Base-by-base conservation (phyloP, 345 rosid genomes). In the Bretschneidera sinensis region DNA sequence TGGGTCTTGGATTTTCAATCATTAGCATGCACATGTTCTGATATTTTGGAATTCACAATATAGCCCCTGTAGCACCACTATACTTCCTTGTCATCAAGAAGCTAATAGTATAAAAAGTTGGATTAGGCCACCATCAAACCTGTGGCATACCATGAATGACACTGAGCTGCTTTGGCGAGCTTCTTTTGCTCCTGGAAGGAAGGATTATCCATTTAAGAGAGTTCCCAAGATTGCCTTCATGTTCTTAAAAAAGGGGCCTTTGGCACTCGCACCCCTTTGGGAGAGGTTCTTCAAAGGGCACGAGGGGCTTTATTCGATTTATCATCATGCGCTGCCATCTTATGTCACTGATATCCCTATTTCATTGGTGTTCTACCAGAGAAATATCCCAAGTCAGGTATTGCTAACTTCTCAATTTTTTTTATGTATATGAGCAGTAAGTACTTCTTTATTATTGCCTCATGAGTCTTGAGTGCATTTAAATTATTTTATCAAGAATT, bases 301-400 rank as follows among this genome's bases (percentile, higher is more conserved):
- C 43, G 73, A 86, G 59, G 85, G 75, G 72, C 78, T 63, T 50
- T 94, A 71, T 65, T 83, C 96, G 0, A 77, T 88, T 51, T 90
- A 94, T 77, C 69, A 90, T 67, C 99, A 94, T 64, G 60, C 95
- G 0, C 49, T 76, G 63, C 99, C 99, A 4, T 52, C 81, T 48
- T 90, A 88, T 73, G 74, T 11, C 57, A 70, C 72, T 0, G 74
- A 76, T 58, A 79, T 76, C 58, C 61, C 91, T 0, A 47, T 64
- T 24, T 75, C 87, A 14, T 90, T 97, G 0, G 84, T 81, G 55
- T 94, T 94, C 75, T 76, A 83, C 77, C 57, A 43, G 77, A 78
- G 96, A 71, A 84, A 90, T 49, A 83, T 94, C 74, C 99, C 97
- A 3, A 88, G 97, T 78, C 87, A 90, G 97, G 99, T 94, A 83